Percentiles rank a stretch among this genome's conserved stretches.
These are phyloP conservation scores for Beauveria varroae DNA, from an alignment of 2,329 filamentous ascomycete species.

Conservation along the genomic window DNA sequence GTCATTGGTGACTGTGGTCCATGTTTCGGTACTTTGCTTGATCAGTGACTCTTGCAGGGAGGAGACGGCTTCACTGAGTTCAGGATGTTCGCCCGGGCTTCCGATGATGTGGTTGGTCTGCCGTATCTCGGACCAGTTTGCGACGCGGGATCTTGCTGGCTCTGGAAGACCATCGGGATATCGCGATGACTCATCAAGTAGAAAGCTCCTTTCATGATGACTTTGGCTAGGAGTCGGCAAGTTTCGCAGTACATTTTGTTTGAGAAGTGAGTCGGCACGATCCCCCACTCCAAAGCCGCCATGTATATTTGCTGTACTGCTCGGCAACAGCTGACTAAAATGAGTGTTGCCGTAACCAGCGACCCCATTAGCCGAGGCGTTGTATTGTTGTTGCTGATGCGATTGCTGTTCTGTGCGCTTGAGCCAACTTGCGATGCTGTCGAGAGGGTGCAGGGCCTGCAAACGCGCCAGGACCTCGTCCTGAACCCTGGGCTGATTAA, in stretches of 20 bases:
- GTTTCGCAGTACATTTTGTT: neutral
- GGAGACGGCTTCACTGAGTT: conserved; percentile 40
- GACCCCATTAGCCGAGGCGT: neutral
- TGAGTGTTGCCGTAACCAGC: neutral
- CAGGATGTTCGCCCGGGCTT: conserved; percentile 32
- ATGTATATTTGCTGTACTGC: neutral
- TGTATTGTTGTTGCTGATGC: neutral
- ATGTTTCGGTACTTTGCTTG: neutral
- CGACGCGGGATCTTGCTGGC: neutral
- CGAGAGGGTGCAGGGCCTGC: conserved; percentile 45
- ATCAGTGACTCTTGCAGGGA: neutral
- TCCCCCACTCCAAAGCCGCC: neutral
- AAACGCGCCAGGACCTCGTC: conserved; percentile 48
- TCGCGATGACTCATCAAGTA: neutral
- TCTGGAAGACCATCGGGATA: neutral
- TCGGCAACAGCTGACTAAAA: neutral
- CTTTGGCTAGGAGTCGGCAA: neutral
- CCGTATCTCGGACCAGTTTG: neutral
- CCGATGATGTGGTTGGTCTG: neutral
- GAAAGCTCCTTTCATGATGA: neutral
- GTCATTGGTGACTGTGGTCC: conserved; percentile 37
- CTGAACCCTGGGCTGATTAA: conserved; percentile 41
- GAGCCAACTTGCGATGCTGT: conserved; percentile 49
- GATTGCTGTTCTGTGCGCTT: conserved; percentile 9
- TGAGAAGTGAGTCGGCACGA: neutral